Evolutionary conservation across 1,284 basidiomycete genomes (phyloP), one percentile per base, ranked within the genome.

Genomic region (Mrakiaceae sp.): DNA sequence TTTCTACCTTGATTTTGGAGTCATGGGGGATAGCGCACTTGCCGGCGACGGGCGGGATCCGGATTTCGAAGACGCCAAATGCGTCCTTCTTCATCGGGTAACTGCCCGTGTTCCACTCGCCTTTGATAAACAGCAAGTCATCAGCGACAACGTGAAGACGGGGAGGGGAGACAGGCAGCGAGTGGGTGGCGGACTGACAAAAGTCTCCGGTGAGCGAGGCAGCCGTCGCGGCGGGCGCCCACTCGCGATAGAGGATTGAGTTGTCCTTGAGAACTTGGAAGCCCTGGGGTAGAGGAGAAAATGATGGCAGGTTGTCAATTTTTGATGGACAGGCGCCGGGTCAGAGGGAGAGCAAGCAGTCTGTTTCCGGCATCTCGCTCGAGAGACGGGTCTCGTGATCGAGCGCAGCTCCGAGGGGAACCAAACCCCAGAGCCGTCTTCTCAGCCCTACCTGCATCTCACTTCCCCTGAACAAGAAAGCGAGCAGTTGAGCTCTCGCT

Each of bases 61-160:
- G 83, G 68, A 93, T 85, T 74, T 90, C 87, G 88, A 91, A 98
- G n/a, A 96, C 83, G 59, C 95, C 95, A 74, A 84, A 98, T n/a
- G 83, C 72, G 71, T 92, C 80, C 78, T 85, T 92, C 63, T 78
- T 84, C 91, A 98, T 90, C 5, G 85, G 84, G 74, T 94, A 89
- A 14, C 87, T 83, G 4, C 81, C 77, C 69, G 92, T 85, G 70
- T 88, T 83, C 95, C 95, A 98, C 64, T 81, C 78, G 76, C 98
- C 92, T 95, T 70, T 63, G 55, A 5, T 50, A 11, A 60, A 3
- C 12, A 61, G 40, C 14, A 14, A 47, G n/a, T 58, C 40, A 49
- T 42, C 55, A 48, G 16, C 43, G 55, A 53, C 10, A 42, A 14
- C 61, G 40, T 46, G 48, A 6, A 46, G 51, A 12, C 53, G 46